Conservation (phyloP, 2,329 filamentous ascomycete species). For the Chrysoporthe cubensis region DNA sequence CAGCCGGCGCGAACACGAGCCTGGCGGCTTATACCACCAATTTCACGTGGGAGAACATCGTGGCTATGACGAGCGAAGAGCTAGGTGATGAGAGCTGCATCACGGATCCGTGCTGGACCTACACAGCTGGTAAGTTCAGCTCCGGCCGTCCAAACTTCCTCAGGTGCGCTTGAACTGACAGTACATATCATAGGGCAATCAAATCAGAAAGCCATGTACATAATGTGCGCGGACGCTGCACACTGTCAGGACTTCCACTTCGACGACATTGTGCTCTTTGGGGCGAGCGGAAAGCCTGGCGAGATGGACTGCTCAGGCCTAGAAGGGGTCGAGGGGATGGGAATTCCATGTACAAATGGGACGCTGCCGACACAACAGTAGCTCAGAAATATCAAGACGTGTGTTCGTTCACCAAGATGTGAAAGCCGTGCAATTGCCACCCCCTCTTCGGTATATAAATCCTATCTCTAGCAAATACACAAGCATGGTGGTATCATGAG, state of each 20-base stretch:
- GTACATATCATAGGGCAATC: constrained; percentile 22
- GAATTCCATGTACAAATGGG: constrained; percentile 32
- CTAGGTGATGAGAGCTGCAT: constrained; percentile 32
- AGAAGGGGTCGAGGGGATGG: constrained; percentile 31
- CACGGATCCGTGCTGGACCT: constrained; percentile 33
- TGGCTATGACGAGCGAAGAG: constrained; percentile 21
- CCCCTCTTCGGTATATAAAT: neutral
- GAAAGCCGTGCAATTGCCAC: neutral
- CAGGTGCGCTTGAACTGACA: neutral
- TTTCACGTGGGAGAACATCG: constrained; percentile 32
- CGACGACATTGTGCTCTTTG: constrained; percentile 28
- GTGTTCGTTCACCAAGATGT: neutral
- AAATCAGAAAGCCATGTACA: constrained; percentile 29
- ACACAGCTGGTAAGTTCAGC: constrained; percentile 25
- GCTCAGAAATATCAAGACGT: neutral
- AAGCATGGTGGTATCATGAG: neutral
- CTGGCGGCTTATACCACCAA: constrained; percentile 31
- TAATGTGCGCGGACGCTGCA: constrained; percentile 29
- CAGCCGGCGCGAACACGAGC: constrained; percentile 22
- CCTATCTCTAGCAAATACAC: neutral
- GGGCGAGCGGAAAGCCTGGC: constrained; percentile 29
- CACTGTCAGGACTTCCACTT: constrained; percentile 33
- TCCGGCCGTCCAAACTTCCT: neutral
- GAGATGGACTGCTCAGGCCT: constrained; percentile 33
- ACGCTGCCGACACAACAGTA: constrained; percentile 5